Conservation (phyloP, 2,329 filamentous ascomycete species). For the Aspergillus pseudotamarii region DNA sequence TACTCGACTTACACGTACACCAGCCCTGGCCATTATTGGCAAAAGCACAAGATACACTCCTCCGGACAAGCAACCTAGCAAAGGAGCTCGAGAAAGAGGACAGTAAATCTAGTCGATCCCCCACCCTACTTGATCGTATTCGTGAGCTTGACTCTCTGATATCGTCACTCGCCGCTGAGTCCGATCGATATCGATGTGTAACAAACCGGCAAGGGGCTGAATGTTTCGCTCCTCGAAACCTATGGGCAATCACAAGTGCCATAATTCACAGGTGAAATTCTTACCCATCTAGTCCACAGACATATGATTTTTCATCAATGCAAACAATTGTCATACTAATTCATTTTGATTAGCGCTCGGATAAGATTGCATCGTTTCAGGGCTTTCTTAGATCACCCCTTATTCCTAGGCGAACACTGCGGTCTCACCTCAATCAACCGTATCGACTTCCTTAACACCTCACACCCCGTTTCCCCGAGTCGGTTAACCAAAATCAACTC, state of each 20-base stretch:
- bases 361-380: conserved; percentile 20
- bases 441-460: conserved; percentile 5
- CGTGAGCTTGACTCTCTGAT: conserved; percentile 12
- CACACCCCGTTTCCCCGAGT: background rate
- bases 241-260: conserved; percentile 17
- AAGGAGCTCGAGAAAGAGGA: background rate
- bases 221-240: conserved; percentile 15
- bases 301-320: too few species aligned
- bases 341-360: conserved; percentile 18
- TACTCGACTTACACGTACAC: background rate
- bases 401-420: conserved; percentile 28
- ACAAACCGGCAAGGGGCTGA: conserved; percentile 20
- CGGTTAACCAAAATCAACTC: conserved; percentile 8
- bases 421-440: conserved; percentile 25
- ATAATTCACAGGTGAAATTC: conserved; percentile 23
- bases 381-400: conserved; percentile 27
- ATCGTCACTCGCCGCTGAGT: conserved; percentile 13
- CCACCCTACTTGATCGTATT: conserved; percentile 14
- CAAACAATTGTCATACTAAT: background rate
- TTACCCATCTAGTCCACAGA: background rate
- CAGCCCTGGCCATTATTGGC: conserved; percentile 27
- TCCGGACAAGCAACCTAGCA: conserved; percentile 6
- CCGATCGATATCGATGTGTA: conserved; percentile 18
- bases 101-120: conserved; percentile 2
- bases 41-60: conserved; percentile 23